A percentile compares a stretch with the other conserved stretches of the same genome.
phyloP scores from a whole-genome alignment of 192 early-diverging fungal species.

The Coemansia umbellata region DNA sequence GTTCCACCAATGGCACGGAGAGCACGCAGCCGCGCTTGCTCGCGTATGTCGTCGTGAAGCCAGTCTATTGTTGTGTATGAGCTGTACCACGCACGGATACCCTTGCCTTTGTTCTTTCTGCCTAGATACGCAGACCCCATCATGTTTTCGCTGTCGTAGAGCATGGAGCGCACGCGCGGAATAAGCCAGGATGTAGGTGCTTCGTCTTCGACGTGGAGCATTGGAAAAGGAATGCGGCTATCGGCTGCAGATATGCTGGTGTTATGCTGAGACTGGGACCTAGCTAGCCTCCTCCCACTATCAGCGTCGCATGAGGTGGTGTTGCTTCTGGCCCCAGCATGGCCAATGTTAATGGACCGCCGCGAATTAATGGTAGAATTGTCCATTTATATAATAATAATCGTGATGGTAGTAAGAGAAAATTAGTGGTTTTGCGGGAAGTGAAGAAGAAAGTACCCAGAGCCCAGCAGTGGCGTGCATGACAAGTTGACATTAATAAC shows the following conservation, averaged over 20 bases:
- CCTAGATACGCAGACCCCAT: constrained; percentile 17
- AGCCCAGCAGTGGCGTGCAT: too few relatives aligned
- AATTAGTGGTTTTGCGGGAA: too few relatives aligned
- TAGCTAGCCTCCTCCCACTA: constrained; percentile 1
- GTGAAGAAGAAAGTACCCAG: too few relatives aligned
- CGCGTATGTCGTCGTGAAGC: constrained; percentile 86
- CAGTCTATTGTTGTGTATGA: constrained; percentile 65
- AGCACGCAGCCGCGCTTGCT: constrained; percentile 64
- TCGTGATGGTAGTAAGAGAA: too few relatives aligned
- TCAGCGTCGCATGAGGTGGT: too few relatives aligned
- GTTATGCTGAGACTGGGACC: constrained; percentile 19
- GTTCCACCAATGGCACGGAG: constrained; percentile 55
- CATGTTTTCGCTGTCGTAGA: constrained; percentile 38
- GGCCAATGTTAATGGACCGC: neutral
- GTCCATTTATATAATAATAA: neutral
- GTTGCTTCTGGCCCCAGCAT: neutral
- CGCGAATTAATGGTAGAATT: neutral
- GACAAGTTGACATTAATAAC: too few relatives aligned
- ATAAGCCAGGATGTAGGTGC: constrained; percentile 46
- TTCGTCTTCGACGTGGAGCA: constrained; percentile 39
- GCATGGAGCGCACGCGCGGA: constrained; percentile 39
- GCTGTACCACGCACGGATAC: constrained; percentile 40
- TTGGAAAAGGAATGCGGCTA: constrained; percentile 32
- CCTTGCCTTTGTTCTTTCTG: constrained; percentile 34
- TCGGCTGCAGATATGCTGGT: neutral